These are phyloP conservation scores for Pyricularia grisea DNA, from an alignment of 2,329 filamentous ascomycete species.

Conservation along the genomic window DNA sequence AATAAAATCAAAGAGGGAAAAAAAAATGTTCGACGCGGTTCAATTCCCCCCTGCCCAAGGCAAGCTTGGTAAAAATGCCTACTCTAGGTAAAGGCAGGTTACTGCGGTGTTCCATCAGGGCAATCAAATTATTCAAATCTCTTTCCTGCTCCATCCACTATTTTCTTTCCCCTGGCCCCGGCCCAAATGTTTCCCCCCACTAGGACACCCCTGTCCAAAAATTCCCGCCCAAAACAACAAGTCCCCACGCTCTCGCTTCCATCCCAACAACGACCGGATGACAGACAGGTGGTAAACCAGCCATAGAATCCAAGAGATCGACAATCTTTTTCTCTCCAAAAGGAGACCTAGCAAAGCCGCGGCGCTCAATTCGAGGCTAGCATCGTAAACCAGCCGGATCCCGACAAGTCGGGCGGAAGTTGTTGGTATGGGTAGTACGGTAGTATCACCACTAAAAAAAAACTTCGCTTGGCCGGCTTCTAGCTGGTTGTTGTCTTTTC, in stretches of 20 bases:
- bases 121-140: neutral
- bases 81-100: neutral
- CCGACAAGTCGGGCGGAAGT: neutral
- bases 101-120: neutral
- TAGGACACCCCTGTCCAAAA: neutral
- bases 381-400: neutral
- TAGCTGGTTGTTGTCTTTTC: neutral
- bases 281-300: neutral
- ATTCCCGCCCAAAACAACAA: neutral
- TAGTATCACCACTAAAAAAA: neutral
- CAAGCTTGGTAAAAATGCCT: neutral
- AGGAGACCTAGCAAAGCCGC: neutral
- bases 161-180: neutral
- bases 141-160: neutral
- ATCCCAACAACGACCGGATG: neutral
- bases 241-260: neutral
- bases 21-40: neutral
- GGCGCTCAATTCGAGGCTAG: neutral
- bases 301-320: neutral
- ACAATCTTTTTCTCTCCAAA: neutral
- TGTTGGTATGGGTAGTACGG: neutral
- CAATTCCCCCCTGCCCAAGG: neutral
- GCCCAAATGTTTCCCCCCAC: neutral
- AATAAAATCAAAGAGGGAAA: neutral
- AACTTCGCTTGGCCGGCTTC: neutral